phyloP scores from a whole-genome alignment of 164 flowering plant genomes.

The Aristolochia contorta region DNA sequence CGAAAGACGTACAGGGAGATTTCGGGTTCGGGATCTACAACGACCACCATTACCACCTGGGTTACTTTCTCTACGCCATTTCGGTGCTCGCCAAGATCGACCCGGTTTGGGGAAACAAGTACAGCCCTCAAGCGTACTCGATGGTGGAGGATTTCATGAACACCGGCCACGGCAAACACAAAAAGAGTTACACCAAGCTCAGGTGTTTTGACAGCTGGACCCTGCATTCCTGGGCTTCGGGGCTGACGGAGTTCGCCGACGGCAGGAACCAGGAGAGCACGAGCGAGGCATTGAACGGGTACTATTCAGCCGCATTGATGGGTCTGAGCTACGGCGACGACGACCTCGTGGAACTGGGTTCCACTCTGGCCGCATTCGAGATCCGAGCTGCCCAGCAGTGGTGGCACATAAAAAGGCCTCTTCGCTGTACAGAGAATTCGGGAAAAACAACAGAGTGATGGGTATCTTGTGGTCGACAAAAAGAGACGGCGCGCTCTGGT shows the following conservation, averaged over 20 bases:
- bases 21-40: slow-evolving; percentile 84
- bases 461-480: slow-evolving; percentile 84
- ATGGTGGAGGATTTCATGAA: slow-evolving; percentile 78
- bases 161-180: slow-evolving; percentile 22
- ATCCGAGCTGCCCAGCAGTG: slow-evolving; percentile 65
- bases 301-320: slow-evolving; percentile 86
- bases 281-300: slow-evolving; percentile 79
- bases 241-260: slow-evolving; percentile 70
- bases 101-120: slow-evolving; percentile 81
- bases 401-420: slow-evolving; percentile 76
- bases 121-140: slow-evolving; percentile 64
- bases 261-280: slow-evolving; percentile 88
- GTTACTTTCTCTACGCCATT: slow-evolving; percentile 77
- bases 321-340: slow-evolving; percentile 84
- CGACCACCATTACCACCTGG: slow-evolving; percentile 87
- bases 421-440: slow-evolving; percentile 44
- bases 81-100: slow-evolving; percentile 82
- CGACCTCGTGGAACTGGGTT: slow-evolving; percentile 57
- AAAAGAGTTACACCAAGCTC: slow-evolving; percentile 47
- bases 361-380: slow-evolving; percentile 68
- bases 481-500: slow-evolving; percentile 86
- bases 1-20: slow-evolving; percentile 61
- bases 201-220: slow-evolving; percentile 80
- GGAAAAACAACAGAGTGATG: slow-evolving; percentile 51
- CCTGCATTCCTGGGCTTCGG: slow-evolving; percentile 91